Evolutionary conservation across 2,329 filamentous ascomycete species (phyloP).

Genomic region (Fusarium continuum): DNA sequence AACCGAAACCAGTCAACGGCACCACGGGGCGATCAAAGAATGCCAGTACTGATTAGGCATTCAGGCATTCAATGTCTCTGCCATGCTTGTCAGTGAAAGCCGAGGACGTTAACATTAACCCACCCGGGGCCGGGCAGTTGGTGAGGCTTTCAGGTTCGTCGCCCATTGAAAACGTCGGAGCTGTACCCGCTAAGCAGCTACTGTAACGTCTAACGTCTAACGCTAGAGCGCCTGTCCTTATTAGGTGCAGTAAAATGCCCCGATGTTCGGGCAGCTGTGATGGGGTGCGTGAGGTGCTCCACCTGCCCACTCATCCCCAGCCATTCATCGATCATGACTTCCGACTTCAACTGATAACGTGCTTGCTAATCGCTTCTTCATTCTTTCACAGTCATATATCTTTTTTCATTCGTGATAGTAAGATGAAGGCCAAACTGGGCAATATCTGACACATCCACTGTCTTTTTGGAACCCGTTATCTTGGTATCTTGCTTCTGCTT

Average conservation of each 20-base stretch:
- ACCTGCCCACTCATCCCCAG: conserved; percentile 9
- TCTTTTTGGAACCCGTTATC: neutral
- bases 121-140: neutral
- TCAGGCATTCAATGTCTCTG: neutral
- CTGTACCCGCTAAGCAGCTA: conserved; percentile 2
- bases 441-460: neutral
- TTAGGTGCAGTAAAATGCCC: no score
- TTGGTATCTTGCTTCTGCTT: neutral
- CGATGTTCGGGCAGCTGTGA: conserved; percentile 26
- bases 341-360: conserved; percentile 24
- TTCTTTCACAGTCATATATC: conserved; percentile 7
- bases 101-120: neutral
- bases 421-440: neutral
- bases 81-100: conserved; percentile 15
- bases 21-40: conserved; percentile 28
- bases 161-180: conserved; percentile 20
- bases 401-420: conserved; percentile 6
- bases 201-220: no score
- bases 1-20: conserved; percentile 24
- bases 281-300: conserved; percentile 2
- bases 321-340: conserved; percentile 35
- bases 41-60: no score
- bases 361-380: conserved; percentile 3
- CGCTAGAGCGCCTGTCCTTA: conserved; percentile 3
- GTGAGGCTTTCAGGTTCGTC: neutral